These are phyloP conservation scores for Rhizopogon salebrosus DNA, from an alignment of 768 basidiomycete species.

Conservation along the genomic window DNA sequence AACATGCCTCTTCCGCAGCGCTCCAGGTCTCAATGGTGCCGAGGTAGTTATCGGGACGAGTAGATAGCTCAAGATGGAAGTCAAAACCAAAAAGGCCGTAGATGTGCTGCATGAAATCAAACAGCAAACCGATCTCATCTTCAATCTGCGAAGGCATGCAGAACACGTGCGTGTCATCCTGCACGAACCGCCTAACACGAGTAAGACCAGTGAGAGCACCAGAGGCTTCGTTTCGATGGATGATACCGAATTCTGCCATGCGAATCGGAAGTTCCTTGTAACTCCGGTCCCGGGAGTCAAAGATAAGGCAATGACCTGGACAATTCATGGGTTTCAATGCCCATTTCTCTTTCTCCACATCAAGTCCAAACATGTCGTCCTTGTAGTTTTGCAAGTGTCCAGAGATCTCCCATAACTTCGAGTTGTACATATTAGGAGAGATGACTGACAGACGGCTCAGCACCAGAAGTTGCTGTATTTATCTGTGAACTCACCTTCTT, in stretches of 20 bases:
- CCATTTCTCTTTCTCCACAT: conserved; percentile 95
- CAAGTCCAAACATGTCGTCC: conserved; percentile 95
- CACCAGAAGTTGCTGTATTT: neutral
- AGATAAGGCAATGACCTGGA: conserved; percentile 94
- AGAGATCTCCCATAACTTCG: conserved; percentile 96
- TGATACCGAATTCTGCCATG: conserved; percentile 97
- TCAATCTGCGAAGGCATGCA: conserved; percentile 93
- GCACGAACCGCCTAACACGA: conserved; percentile 90
- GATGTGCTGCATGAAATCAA: conserved; percentile 92
- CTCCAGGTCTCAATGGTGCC: conserved; percentile 91
- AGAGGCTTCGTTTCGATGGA: conserved; percentile 94
- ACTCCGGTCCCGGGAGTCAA: conserved; percentile 87
- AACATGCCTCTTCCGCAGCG: conserved; percentile 69
- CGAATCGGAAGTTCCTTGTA: conserved; percentile 96
- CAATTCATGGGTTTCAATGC: conserved; percentile 99
- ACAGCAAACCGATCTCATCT: conserved; percentile 78
- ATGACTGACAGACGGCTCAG: conserved; percentile 54
- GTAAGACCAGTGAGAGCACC: conserved; percentile 92
- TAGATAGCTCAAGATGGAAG: conserved; percentile 91
- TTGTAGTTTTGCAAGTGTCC: conserved; percentile 98
- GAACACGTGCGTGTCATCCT: conserved; percentile 98
- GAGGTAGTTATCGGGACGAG: conserved; percentile 91
- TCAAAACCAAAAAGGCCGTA: conserved; percentile 95
- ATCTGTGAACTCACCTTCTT: conserved; percentile 57
- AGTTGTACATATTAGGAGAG: conserved; percentile 96